Evolutionary conservation across 2,329 filamentous ascomycete species (phyloP), one percentile per base, ranked within the genome.

Genomic region (Trichoderma harzianum): DNA sequence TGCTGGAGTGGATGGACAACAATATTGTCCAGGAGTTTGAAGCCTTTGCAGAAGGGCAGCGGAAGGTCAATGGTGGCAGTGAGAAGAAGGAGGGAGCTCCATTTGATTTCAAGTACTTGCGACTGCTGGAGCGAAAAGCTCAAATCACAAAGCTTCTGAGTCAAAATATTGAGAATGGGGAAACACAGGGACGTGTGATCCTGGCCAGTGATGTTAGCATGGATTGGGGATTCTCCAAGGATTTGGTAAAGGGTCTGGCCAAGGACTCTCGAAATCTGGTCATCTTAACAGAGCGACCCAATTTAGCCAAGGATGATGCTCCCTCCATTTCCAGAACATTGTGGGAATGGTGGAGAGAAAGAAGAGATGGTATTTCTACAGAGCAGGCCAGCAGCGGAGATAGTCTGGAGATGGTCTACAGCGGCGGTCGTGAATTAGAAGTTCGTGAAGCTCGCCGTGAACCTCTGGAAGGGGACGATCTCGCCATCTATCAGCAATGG

Each of bases 1-100:
- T 99, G 93, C 85, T 99, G 36, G 96, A 99, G 79, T 99, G 96
- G 96, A 98, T 99, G 95, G 95, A 98, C 78, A 95, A 98, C 78
- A 92, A 91, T 72, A 97, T 99, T 72, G 92, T 97, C 55, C 91
- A 94, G 69, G 95, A 98, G 77, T 97, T 97, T 73, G 95, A 97
- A 79, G 90, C 91, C 16, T 86, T 90, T 62, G 88, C 86, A 2
- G 88, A 89, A 74, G 84, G 82, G 3, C 83, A 86, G 74, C 78
- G 82, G 4, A 85, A 83, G 72, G 82, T 84, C 8, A 84, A 84
- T 12, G 81, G 83, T 0, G 80, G 84, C 14, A 84, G 82, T 30
- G 82, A 84, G 16, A 89, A 86, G 76, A 88, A 87, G 74, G 84
- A 85, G 43, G 86, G 85, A 2, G 92, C 93, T 0, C 95, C 96